phyloP scores from a whole-genome alignment of 2,329 filamentous ascomycete genomes.

The Curvularia verruculosa region DNA sequence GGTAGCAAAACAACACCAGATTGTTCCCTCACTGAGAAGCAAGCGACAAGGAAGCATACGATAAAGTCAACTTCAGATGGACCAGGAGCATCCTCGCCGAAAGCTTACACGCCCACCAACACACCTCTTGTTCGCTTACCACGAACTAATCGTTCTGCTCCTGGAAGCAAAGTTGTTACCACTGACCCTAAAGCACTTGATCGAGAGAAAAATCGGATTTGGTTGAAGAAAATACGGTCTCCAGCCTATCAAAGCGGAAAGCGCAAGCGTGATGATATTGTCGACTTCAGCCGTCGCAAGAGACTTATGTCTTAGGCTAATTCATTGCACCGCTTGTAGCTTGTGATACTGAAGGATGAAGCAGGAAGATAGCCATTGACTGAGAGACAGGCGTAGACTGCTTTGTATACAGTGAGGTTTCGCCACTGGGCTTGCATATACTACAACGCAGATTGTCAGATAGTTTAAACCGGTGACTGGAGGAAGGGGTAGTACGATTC shows the following conservation, averaged over 20 bases:
- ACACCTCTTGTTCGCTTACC: neutral
- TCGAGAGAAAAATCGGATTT: too few relatives aligned
- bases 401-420: too few relatives aligned
- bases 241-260: neutral
- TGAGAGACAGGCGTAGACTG: too few relatives aligned
- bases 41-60: neutral
- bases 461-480: too few relatives aligned
- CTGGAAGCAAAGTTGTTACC: neutral
- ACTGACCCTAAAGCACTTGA: neutral
- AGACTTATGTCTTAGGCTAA: neutral
- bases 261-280: neutral
- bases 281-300: neutral
- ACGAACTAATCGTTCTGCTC: neutral
- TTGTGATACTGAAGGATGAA: too few relatives aligned
- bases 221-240: neutral
- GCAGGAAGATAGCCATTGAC: too few relatives aligned
- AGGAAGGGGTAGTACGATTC: too few relatives aligned
- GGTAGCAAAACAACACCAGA: neutral
- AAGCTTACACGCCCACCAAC: neutral
- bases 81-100: neutral
- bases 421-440: too few relatives aligned
- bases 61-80: neutral
- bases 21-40: neutral
- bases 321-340: neutral
- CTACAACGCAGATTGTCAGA: too few relatives aligned